Conservation (phyloP, 805 yeast genomes). For the Lipomyces mesembrius region DNA sequence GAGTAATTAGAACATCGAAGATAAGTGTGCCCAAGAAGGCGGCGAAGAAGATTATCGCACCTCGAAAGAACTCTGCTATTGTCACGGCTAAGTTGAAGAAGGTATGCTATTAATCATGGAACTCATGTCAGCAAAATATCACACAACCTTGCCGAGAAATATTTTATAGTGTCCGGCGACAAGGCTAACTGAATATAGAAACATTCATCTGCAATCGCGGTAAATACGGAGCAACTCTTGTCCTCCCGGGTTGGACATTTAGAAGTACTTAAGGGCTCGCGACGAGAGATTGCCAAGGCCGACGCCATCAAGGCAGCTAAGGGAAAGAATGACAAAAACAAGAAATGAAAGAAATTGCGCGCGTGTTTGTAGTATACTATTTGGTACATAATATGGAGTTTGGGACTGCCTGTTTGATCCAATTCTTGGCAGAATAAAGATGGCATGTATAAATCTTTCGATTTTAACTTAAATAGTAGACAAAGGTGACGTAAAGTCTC, state of each 20-base stretch:
- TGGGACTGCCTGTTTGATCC: neutral
- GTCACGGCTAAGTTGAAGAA: constrained; percentile 53
- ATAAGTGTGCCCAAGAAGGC: constrained; percentile 54
- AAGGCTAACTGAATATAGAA: constrained; percentile 51
- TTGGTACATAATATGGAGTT: neutral
- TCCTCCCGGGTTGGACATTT: constrained; percentile 93
- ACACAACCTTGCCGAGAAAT: neutral
- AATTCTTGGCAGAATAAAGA: neutral
- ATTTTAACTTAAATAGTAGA: neutral
- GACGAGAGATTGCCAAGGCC: constrained; percentile 76
- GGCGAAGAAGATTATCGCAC: constrained; percentile 73
- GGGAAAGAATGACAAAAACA: constrained; percentile 12
- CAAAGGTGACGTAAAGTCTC: neutral
- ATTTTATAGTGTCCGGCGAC: neutral
- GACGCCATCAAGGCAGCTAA: constrained; percentile 48
- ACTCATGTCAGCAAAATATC: neutral
- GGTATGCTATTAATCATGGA: constrained; percentile 13
- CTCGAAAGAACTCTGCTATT: constrained; percentile 61
- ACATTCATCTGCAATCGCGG: constrained; percentile 57
- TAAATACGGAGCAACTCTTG: constrained; percentile 80
- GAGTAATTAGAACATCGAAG: constrained; percentile 13
- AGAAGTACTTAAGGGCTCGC: constrained; percentile 86
- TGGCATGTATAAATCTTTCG: neutral
- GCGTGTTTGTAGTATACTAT: neutral
- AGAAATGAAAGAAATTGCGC: neutral